Percentiles rank a stretch among this genome's conserved stretches.
Conservation (phyloP, 345 rosid genomes). For the Bretschneidera sinensis region DNA sequence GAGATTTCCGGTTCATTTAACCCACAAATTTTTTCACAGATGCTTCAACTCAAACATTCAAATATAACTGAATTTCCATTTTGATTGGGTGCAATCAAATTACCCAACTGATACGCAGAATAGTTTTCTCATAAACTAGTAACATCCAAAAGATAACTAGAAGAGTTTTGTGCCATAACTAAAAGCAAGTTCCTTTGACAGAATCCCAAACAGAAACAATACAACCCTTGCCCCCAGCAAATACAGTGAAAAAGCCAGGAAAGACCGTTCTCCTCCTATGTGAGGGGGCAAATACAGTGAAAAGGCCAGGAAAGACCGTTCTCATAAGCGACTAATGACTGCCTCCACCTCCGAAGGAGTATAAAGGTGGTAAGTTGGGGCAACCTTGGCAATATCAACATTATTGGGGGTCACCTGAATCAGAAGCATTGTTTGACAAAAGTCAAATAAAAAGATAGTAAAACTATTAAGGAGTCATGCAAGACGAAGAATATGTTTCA, state of each 20-base stretch:
- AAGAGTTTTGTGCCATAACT: background rate
- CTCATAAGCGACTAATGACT: constrained; percentile 74
- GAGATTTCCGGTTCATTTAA: too few species aligned
- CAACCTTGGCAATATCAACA: constrained; percentile 88
- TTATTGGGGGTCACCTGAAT: constrained; percentile 88
- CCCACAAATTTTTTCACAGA: background rate
- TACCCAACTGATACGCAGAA: too few species aligned
- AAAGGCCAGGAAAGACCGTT: background rate
- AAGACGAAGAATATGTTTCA: background rate
- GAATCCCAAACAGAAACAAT: background rate
- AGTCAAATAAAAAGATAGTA: background rate
- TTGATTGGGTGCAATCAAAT: too few species aligned
- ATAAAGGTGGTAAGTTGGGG: constrained; percentile 83
- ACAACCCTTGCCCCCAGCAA: background rate
- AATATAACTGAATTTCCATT: too few species aligned
- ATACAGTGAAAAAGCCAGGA: background rate
- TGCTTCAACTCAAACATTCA: too few species aligned
- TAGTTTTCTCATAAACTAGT: too few species aligned
- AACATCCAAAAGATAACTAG: too few species aligned
- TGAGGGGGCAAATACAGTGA: background rate
- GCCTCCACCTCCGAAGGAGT: constrained; percentile 92
- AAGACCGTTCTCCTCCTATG: too few species aligned
- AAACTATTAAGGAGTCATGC: background rate
- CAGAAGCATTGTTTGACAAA: background rate
- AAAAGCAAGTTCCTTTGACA: background rate